Base-by-base conservation (phyloP, 1,284 basidiomycete genomes). In the Heterobasidion occidentale region DNA sequence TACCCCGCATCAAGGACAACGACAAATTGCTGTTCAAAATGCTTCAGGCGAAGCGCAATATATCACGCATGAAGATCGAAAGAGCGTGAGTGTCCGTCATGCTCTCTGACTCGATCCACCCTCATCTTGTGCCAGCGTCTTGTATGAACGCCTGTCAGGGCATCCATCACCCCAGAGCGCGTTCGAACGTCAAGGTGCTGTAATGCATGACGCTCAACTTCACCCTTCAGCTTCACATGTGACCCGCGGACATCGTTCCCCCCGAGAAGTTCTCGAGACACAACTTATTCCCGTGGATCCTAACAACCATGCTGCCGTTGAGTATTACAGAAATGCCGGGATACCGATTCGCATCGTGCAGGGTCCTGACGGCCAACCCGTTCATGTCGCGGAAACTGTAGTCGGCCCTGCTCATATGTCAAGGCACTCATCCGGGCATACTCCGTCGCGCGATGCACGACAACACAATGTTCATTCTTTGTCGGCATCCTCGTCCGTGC, bases 1-100 rank as follows among this genome's bases (percentile, higher is more conserved):
- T 55, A 53, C 54, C 33, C 50, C 34, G 45, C 52, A 46, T 58
- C 47, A 57, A 93, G 88, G 91, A 93, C 70, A 94, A 94, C 71
- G 92, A 94, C 77, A 90, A 86, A 72, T 78, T 94, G 56, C 81
- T 89, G 64, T 82, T 87, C 75, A 89, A 90, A 71, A 83, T 93
- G 46, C 74, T 92, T 19, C 78, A 88, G 64, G 84, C 90, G 50
- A 94, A 91, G 71, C 84, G 87, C 63, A 89, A 85, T 65, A 92
- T 95, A 55, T 90, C 93, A 68, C 80, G 92, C 47, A 86, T 94
- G 80, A 87, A 91, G 68, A 77, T 95, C 58, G 92, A 95, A 70
- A 77, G 92, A 74, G 90, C 92, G 92, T 94, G 65, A 75, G 90
- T 83, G 56, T 58, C 50, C 9, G 14, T 17, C 53, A 47, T 8